Conservation (phyloP, 2,329 filamentous ascomycete species). For the Claviceps fusiformis region DNA sequence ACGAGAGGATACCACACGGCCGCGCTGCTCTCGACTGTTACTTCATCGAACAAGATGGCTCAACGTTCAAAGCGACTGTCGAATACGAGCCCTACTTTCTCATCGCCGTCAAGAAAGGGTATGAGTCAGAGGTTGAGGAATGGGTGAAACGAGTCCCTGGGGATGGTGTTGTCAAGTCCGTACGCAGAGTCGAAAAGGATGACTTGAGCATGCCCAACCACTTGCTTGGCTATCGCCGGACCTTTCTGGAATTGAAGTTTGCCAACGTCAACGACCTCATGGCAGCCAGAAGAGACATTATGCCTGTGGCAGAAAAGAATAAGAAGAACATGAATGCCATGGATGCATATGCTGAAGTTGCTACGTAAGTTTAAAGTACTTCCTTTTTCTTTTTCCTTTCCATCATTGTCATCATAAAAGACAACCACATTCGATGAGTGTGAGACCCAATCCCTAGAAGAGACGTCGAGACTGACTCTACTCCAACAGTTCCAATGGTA, state of each 20-base stretch:
- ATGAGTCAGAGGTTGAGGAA: constrained; percentile 89
- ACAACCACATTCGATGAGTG: neutral
- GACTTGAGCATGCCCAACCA: constrained; percentile 94
- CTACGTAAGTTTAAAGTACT: constrained; percentile 44
- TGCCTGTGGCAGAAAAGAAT: constrained; percentile 91
- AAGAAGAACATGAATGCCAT: constrained; percentile 92
- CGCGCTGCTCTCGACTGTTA: constrained; percentile 91
- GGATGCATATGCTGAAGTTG: constrained; percentile 96
- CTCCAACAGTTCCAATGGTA: constrained; percentile 50
- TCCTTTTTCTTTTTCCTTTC: too few species aligned
- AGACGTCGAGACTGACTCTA: constrained; percentile 8
- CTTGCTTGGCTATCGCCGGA: constrained; percentile 76
- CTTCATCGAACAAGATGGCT: constrained; percentile 80
- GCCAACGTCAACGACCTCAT: constrained; percentile 77
- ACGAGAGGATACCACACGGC: constrained; percentile 70
- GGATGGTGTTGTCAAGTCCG: constrained; percentile 68
- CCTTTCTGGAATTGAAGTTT: constrained; percentile 77
- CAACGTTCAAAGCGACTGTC: constrained; percentile 88
- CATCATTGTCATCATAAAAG: too few species aligned
- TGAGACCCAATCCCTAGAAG: neutral
- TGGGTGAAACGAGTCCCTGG: constrained; percentile 69
- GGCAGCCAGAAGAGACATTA: constrained; percentile 68
- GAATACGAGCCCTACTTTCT: constrained; percentile 97
- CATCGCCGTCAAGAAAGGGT: constrained; percentile 75
- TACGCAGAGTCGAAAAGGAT: constrained; percentile 75